Evolutionary conservation across 2,329 filamentous ascomycete genomes (phyloP).

Genomic region (Talaromyces piceae): DNA sequence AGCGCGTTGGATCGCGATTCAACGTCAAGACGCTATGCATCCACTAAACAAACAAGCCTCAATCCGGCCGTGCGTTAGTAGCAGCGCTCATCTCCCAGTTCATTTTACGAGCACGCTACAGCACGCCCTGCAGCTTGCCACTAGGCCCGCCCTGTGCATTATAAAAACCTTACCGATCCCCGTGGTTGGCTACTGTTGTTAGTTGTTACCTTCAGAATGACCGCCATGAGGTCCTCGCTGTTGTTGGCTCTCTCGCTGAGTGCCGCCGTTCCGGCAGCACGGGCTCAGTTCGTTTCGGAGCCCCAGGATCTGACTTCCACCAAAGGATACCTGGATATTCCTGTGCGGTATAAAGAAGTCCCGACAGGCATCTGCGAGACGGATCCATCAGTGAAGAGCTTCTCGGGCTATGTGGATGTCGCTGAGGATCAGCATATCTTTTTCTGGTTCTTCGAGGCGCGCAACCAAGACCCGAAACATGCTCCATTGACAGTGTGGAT

Average conservation of each 20-base stretch:
- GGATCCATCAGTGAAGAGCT: conserved; percentile 48
- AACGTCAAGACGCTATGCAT: neutral
- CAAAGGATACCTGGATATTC: conserved; percentile 32
- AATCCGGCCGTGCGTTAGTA: conserved; percentile 7
- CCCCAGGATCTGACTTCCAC: conserved; percentile 31
- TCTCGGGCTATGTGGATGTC: conserved; percentile 50
- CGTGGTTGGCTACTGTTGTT: neutral
- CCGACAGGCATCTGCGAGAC: conserved; percentile 50
- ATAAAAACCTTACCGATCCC: conserved; percentile 7
- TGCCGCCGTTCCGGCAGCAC: conserved; percentile 4
- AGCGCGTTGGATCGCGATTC: neutral
- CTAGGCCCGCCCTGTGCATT: neutral
- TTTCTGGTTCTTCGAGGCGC: conserved; percentile 57
- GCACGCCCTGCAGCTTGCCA: neutral
- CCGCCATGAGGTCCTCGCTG: conserved; percentile 5
- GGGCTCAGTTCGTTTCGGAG: conserved; percentile 29
- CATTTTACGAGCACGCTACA: neutral
- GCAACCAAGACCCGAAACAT: conserved; percentile 35
- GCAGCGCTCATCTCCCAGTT: too few relatives aligned
- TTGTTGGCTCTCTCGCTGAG: conserved; percentile 5
- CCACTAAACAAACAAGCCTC: conserved; percentile 7
- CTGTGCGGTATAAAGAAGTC: conserved; percentile 44
- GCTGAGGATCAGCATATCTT: conserved; percentile 56
- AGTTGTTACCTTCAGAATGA: neutral
- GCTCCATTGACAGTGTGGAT: conserved; percentile 42